Conservation (phyloP, 2,329 filamentous ascomycete species). For the Calonectria pseudoturangicola region DNA sequence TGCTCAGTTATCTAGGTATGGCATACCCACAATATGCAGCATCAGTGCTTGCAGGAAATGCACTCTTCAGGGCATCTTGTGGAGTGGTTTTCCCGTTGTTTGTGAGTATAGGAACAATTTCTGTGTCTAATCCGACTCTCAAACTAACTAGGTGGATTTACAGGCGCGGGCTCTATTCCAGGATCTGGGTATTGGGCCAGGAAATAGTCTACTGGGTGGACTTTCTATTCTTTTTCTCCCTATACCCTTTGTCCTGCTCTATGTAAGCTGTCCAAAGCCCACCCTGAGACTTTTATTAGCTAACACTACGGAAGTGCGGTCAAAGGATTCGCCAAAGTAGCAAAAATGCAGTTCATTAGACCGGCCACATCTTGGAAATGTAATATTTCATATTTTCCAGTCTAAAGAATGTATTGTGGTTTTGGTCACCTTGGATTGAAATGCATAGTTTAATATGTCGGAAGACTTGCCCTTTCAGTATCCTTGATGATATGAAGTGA, state of each 20-base stretch:
- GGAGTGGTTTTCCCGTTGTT: slow-evolving; percentile 26
- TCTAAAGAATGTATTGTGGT: too few relatives aligned
- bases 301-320: neutral
- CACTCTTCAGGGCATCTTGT: slow-evolving; percentile 34
- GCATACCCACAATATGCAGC: slow-evolving; percentile 33
- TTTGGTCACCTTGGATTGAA: too few relatives aligned
- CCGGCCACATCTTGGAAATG: too few relatives aligned
- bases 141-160: neutral
- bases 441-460: too few relatives aligned
- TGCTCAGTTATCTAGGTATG: slow-evolving; percentile 42
- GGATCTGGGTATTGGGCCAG: slow-evolving; percentile 9
- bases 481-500: too few relatives aligned
- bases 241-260: slow-evolving; percentile 28
- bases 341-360: neutral
- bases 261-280: neutral
- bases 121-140: neutral
- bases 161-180: slow-evolving; percentile 24
- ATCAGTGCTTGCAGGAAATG: slow-evolving; percentile 31
- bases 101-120: neutral
- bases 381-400: too few relatives aligned
- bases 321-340: neutral
- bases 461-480: too few relatives aligned
- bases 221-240: slow-evolving; percentile 27
- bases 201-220: slow-evolving; percentile 30
- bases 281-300: neutral